These are phyloP conservation scores for Eucalyptus fibrosa DNA, from an alignment of 345 rosid genomes.

Conservation along the genomic window DNA sequence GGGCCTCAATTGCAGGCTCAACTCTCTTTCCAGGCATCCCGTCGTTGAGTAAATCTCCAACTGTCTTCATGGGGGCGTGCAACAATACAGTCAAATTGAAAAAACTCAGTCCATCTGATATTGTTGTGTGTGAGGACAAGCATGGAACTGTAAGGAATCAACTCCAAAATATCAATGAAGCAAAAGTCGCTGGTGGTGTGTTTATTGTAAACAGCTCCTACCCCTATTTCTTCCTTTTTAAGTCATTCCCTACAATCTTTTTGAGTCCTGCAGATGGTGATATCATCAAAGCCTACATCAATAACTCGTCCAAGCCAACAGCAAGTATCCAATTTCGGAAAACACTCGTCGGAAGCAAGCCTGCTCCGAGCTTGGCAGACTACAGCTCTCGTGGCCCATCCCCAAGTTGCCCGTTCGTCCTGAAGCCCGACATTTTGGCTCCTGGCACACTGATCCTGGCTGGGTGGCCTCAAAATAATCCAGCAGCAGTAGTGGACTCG, in stretches of 20 bases:
- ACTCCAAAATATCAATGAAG: neutral
- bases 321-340: constrained; percentile 27
- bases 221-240: neutral
- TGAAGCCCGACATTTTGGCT: constrained; percentile 45
- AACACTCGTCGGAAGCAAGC: constrained; percentile 19
- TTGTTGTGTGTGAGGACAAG: constrained; percentile 33
- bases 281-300: constrained; percentile 9
- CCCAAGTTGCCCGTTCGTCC: constrained; percentile 22
- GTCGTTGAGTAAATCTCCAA: constrained; percentile 1
- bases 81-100: constrained; percentile 3
- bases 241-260: constrained; percentile 15
- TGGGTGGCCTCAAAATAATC: constrained; percentile 18
- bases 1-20: neutral
- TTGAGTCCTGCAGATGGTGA: neutral
- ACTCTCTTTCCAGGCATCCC: constrained; percentile 11
- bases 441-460: constrained; percentile 36
- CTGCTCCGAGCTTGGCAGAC: constrained; percentile 23
- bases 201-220: constrained; percentile 19
- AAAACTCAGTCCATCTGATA: constrained; percentile 1
- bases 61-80: constrained; percentile 27
- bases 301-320: neutral
- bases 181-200: constrained; percentile 15
- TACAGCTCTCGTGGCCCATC: constrained; percentile 50
- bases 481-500: neutral
- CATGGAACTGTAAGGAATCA: constrained; percentile 6